Evolutionary conservation across 2,329 filamentous ascomycete species (phyloP), one percentile per base, ranked within the genome.

Genomic region (Neonectria neomacrospora): DNA sequence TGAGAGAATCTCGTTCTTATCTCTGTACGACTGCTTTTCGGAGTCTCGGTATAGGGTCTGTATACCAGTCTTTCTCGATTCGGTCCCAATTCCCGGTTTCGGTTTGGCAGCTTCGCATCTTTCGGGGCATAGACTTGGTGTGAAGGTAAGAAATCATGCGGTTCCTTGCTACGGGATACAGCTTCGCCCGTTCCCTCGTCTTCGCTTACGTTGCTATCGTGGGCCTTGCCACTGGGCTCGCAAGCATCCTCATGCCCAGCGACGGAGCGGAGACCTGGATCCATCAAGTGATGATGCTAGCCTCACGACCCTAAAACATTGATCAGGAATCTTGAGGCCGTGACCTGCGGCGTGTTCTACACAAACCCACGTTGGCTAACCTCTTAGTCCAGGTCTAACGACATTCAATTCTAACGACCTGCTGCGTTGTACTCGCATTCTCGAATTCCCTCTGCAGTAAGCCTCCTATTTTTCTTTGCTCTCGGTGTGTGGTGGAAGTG

Each of bases 21-120:
- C 76, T 75, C 76, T 75, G 73, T 74, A 74, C 75, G 75, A 74
- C 75, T 75, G 73, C 71, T 72, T 77, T 77, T 77, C 73, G 74
- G 74, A 77, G 75, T 79, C 71, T 74, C 71, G 74, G 73, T 70
- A 73, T 75, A 74, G 67, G 74, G 74, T 77, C 75, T 79, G 73
- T 73, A 77, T 70, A 77, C 67, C 73, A 68, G 71, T 73, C 69
- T 73, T 73, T 75, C 70, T 76, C 75, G 70, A 76, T 76, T 78
- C 72, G 68, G 71, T 72, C 65, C 74, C 71, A 72, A 67, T 70
- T 73, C 65, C 70, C 68, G 41, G 65, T 71, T 74, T 71, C 68
- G 64, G 65, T 74, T 71, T 68, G 66, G 68, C 67, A 71, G 67
- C 67, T 67, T 69, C 65, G 62, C 58, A 71, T 74, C 68, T 66